Conservation (phyloP, 768 basidiomycete species). For the Agrocybe chaxingu region DNA sequence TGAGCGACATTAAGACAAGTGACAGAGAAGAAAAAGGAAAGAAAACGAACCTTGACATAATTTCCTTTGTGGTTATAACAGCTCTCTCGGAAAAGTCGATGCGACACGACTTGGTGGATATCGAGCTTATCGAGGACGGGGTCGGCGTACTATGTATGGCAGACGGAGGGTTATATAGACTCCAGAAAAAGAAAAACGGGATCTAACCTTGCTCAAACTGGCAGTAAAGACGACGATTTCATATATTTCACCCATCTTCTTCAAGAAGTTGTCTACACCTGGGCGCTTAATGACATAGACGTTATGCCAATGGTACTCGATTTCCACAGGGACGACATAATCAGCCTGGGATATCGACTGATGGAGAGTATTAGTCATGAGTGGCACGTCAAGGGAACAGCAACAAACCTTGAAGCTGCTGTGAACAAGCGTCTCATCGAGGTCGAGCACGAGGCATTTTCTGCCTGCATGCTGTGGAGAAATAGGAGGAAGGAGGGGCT, state of each 20-base stretch:
- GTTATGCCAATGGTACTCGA: constrained; percentile 97
- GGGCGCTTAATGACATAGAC: constrained; percentile 99
- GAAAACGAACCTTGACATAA: constrained; percentile 85
- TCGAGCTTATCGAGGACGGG: constrained; percentile 98
- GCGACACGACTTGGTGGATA: constrained; percentile 85
- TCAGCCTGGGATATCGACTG: constrained; percentile 94
- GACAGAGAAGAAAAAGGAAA: not conserved
- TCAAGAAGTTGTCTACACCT: constrained; percentile 94
- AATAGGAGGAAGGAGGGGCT: constrained; percentile 86
- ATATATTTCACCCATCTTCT: constrained; percentile 98
- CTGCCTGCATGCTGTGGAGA: constrained; percentile 77
- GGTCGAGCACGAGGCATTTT: constrained; percentile 94
- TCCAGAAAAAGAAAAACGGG: constrained; percentile 4
- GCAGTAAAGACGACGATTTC: constrained; percentile 99
- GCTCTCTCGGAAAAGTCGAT: constrained; percentile 94
- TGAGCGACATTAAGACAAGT: constrained; percentile 28
- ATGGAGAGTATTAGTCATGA: constrained; percentile 6
- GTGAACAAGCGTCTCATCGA: constrained; percentile 96
- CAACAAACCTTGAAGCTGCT: constrained; percentile 90
- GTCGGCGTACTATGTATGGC: constrained; percentile 87
- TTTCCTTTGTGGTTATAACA: constrained; percentile 99
- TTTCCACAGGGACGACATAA: constrained; percentile 98
- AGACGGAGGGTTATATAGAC: not conserved
- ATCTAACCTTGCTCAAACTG: constrained; percentile 87
- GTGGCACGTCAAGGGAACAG: constrained; percentile 5